Percentiles rank a stretch among this genome's conserved stretches.
Conservation (phyloP, 2,329 filamentous ascomycete species). For the Cladophialophora yegresii region DNA sequence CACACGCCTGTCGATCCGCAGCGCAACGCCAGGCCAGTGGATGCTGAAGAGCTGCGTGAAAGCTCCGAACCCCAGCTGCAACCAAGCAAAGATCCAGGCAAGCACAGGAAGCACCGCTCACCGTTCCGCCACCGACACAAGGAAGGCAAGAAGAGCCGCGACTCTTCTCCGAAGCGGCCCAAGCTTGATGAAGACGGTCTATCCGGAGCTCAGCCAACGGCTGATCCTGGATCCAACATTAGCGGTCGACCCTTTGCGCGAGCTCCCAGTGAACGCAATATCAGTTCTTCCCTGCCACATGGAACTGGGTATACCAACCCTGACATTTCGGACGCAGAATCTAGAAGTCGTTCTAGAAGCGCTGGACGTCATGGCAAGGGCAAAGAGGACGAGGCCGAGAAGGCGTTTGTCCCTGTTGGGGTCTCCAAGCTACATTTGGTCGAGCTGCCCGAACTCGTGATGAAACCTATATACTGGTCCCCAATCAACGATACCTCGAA, state of each 20-base stretch:
- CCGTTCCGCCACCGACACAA: conserved; percentile 39
- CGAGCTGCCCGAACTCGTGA: conserved; percentile 74
- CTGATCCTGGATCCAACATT: conserved; percentile 41
- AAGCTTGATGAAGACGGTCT: not conserved
- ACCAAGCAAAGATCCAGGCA: conserved; percentile 24
- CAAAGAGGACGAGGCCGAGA: conserved; percentile 40
- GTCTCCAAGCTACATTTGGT: conserved; percentile 89
- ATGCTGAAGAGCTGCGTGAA: conserved; percentile 30
- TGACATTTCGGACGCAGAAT: conserved; percentile 22
- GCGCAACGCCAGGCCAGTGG: conserved; percentile 26
- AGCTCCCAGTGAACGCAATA: conserved; percentile 40
- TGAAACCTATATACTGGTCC: conserved; percentile 98
- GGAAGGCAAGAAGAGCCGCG: conserved; percentile 39
- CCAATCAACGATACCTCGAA: conserved; percentile 84
- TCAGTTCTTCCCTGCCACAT: conserved; percentile 22
- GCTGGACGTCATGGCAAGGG: conserved; percentile 13
- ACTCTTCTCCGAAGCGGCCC: conserved; percentile 33
- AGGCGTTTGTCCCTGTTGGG: conserved; percentile 73
- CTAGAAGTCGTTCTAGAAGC: conserved; percentile 28
- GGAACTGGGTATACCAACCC: conserved; percentile 13
- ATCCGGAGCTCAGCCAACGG: conserved; percentile 7
- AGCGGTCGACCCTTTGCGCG: conserved; percentile 54
- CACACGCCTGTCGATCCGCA: not conserved
- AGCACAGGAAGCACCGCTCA: conserved; percentile 42
- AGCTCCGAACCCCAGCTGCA: conserved; percentile 19